Conservation (phyloP, 116 monocot species). For the Thalassia testudinum region DNA sequence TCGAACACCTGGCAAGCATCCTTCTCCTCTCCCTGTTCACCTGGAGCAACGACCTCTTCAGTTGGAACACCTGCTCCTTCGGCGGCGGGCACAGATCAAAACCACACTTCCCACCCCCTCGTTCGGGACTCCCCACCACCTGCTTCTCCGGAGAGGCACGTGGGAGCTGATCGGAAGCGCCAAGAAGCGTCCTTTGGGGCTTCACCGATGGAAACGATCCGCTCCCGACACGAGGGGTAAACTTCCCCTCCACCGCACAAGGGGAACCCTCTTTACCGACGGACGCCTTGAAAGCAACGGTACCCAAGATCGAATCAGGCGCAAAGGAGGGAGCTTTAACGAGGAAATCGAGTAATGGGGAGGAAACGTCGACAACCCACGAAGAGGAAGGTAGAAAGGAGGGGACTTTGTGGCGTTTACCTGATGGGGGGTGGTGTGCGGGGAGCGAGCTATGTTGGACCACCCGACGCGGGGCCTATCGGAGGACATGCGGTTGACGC, state of each 20-base stretch:
- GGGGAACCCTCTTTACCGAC: neutral
- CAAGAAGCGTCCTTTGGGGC: neutral
- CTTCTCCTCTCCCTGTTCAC: slow-evolving; percentile 28
- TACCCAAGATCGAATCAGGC: neutral
- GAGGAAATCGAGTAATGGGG: neutral
- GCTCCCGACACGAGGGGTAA: too few species aligned
- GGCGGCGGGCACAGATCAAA: neutral
- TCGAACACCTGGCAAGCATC: slow-evolving; percentile 1
- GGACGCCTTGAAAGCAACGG: neutral
- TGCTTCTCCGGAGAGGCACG: neutral
- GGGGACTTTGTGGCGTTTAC: neutral
- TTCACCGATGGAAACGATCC: neutral
- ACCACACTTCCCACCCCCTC: neutral
- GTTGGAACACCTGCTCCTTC: neutral
- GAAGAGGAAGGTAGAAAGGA: neutral
- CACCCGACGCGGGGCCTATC: neutral
- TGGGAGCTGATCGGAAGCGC: neutral
- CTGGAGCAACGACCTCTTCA: slow-evolving; percentile 21
- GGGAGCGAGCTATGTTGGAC: too few species aligned
- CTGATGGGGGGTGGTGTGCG: too few species aligned
- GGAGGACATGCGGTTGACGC: neutral
- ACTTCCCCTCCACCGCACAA: neutral
- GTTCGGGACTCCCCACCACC: neutral
- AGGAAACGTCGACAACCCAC: neutral
- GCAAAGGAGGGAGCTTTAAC: neutral